phyloP scores from a whole-genome alignment of 2,329 filamentous ascomycete species.

The Aureobasidium pullulans region DNA sequence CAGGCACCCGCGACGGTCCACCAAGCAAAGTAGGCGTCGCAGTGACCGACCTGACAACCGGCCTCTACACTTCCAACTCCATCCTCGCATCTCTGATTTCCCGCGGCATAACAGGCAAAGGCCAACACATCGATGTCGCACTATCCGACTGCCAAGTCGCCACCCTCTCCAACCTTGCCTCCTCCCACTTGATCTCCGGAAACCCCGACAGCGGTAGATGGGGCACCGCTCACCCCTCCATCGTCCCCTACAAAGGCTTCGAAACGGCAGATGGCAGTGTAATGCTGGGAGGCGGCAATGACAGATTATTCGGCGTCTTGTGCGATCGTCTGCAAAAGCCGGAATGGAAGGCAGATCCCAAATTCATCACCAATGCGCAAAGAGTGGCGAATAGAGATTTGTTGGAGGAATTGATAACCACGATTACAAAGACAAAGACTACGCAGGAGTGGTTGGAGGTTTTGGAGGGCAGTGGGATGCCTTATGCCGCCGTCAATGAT shows the following conservation, averaged over 20 bases:
- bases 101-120: slow-evolving; percentile 64
- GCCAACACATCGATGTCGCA: slow-evolving; percentile 87
- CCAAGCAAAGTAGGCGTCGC: slow-evolving; percentile 97
- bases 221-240: slow-evolving; percentile 97
- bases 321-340: slow-evolving; percentile 50
- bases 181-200: slow-evolving; percentile 81
- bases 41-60: slow-evolving; percentile 91
- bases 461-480: slow-evolving; percentile 86
- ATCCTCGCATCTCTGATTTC: slow-evolving; percentile 90
- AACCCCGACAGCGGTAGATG: slow-evolving; percentile 82
- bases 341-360: slow-evolving; percentile 51
- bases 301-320: slow-evolving; percentile 53
- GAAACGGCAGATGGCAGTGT: slow-evolving; percentile 57
- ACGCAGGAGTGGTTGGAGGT: slow-evolving; percentile 82
- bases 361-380: slow-evolving; percentile 52
- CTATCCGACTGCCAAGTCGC: slow-evolving; percentile 93
- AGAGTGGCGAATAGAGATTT: slow-evolving; percentile 63
- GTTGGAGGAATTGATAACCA: slow-evolving; percentile 73
- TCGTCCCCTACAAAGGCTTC: slow-evolving; percentile 89
- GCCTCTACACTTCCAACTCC: slow-evolving; percentile 87
- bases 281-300: slow-evolving; percentile 57
- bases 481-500: slow-evolving; percentile 91
- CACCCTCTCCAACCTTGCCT: slow-evolving; percentile 90
- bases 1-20: slow-evolving; percentile 75
- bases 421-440: slow-evolving; percentile 64